Percentiles rank a stretch among this genome's conserved stretches.
Conservation (phyloP, 164 flowering plant species). For the Vitis riparia region DNA sequence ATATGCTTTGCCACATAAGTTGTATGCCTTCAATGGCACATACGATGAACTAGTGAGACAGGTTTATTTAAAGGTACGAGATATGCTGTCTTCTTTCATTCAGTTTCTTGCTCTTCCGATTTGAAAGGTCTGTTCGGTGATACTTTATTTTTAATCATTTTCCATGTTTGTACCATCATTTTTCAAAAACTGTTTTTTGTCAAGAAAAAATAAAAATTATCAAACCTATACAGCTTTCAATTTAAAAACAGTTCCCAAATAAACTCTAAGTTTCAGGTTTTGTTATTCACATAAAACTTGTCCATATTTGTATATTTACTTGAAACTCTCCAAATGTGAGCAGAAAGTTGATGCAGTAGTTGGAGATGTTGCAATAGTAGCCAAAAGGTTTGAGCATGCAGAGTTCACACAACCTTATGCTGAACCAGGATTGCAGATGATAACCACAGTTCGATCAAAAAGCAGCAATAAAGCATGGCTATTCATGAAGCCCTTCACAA, state of each 20-base stretch:
- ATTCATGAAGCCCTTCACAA: conserved; percentile 26
- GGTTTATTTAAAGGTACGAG: conserved; percentile 18
- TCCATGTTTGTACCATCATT: too few relatives aligned
- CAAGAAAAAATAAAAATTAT: too few relatives aligned
- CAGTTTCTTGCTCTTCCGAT: too few relatives aligned
- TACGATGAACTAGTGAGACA: conserved; percentile 20
- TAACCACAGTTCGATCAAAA: conserved; percentile 2
- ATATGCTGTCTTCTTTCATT: too few relatives aligned
- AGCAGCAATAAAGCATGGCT: conserved; percentile 7
- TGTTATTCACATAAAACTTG: too few relatives aligned
- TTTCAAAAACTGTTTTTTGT: too few relatives aligned
- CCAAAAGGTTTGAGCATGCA: conserved; percentile 25
- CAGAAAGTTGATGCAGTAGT: conserved; percentile 41
- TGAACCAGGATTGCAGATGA: conserved; percentile 38
- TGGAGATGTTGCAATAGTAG: conserved; percentile 38
- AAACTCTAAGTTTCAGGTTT: too few relatives aligned
- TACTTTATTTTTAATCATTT: too few relatives aligned
- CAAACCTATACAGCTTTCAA: too few relatives aligned
- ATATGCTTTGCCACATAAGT: conserved; percentile 13
- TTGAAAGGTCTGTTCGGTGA: too few relatives aligned
- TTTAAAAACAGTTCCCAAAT: too few relatives aligned
- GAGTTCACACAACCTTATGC: conserved; percentile 45
- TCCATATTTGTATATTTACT: too few relatives aligned
- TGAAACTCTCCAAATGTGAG: background rate
- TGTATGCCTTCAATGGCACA: conserved; percentile 12